Conservation (phyloP, 1,139 yeast genomes). For the Kodamaea derodonti region DNA sequence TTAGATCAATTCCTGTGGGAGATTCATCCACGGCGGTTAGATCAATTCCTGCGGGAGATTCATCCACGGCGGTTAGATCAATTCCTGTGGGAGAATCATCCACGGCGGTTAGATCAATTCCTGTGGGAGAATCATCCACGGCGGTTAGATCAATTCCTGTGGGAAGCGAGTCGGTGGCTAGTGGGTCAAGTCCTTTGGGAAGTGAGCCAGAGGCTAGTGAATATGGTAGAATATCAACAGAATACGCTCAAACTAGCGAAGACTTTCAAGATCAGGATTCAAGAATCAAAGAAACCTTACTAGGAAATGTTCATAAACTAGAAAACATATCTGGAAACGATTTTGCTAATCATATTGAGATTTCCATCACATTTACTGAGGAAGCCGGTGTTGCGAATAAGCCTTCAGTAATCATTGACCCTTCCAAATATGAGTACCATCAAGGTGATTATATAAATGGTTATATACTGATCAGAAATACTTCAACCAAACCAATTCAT, state of each 20-base stretch:
- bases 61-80: too few species aligned
- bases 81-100: too few species aligned
- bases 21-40: too few species aligned
- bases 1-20: too few species aligned
- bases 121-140: too few species aligned
- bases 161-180: too few species aligned
- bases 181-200: too few species aligned
- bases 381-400: conserved; percentile 29
- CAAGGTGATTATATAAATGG: conserved; percentile 44
- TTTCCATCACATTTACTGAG: conserved; percentile 32
- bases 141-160: too few species aligned
- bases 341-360: conserved; percentile 24
- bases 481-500: conserved; percentile 22
- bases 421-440: conserved; percentile 32
- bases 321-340: conserved; percentile 29
- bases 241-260: background rate
- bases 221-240: background rate
- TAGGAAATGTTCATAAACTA: conserved; percentile 36
- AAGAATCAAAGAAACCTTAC: conserved; percentile 25
- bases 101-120: background rate
- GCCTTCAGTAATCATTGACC: conserved; percentile 29
- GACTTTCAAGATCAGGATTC: conserved; percentile 1
- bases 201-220: too few species aligned
- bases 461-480: conserved; percentile 27
- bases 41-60: too few species aligned